Percentiles rank a stretch among this genome's conserved stretches.
Evolutionary conservation across 768 basidiomycete species (phyloP).

Genomic region (Coprinopsis cinerea): DNA sequence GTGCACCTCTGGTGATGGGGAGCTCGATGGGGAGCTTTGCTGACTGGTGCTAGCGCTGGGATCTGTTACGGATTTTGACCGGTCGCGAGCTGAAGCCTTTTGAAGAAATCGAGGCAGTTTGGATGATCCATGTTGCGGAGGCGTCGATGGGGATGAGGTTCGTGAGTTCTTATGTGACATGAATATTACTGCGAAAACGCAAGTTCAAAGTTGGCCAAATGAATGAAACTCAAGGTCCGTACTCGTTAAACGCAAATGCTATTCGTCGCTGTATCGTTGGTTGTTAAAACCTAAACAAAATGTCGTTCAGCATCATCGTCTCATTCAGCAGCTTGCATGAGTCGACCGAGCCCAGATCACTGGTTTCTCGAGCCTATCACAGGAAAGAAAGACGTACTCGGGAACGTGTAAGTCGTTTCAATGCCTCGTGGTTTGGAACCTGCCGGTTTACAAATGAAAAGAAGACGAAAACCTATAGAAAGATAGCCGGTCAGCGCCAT

Average conservation of each 20-base stretch:
- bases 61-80: slow-evolving; percentile 48
- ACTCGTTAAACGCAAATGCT: neutral
- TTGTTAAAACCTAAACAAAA: no score
- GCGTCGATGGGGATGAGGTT: slow-evolving; percentile 20
- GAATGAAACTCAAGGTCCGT: neutral
- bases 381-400: no score
- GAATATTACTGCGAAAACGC: slow-evolving; percentile 1
- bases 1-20: slow-evolving; percentile 23
- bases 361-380: no score
- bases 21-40: slow-evolving; percentile 27
- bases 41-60: slow-evolving; percentile 33
- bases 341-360: no score
- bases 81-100: slow-evolving; percentile 55
- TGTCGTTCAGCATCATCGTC: no score
- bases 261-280: neutral
- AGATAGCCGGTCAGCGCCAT: no score
- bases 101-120: slow-evolving; percentile 68
- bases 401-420: no score
- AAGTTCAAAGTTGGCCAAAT: neutral
- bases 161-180: slow-evolving; percentile 47
- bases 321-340: no score
- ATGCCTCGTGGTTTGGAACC: no score
- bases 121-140: slow-evolving; percentile 32
- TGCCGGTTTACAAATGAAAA: no score
- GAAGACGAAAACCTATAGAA: no score